Conservation (phyloP, 73 alveolate genomes). For the Paramecium sonneborni region DNA sequence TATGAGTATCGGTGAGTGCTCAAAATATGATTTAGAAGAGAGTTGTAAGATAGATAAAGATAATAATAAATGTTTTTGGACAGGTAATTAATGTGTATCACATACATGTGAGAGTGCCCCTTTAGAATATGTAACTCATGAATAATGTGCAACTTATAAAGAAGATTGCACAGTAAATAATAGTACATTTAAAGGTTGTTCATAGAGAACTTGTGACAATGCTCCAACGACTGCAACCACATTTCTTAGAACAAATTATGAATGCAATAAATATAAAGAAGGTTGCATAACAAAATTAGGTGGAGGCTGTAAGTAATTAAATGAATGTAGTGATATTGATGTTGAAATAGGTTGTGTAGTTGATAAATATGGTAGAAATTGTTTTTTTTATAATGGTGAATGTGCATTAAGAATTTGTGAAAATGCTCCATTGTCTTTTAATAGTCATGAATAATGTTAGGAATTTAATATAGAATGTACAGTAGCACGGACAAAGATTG, state of each 20-base stretch:
- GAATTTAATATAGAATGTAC: background rate
- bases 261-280: background rate
- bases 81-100: background rate
- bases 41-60: background rate
- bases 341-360: background rate
- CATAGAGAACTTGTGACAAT: conserved; percentile 37
- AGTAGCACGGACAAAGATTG: background rate
- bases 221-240: conserved; percentile 6
- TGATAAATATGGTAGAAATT: conserved; percentile 12
- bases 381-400: background rate
- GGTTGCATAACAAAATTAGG: conserved; percentile 37
- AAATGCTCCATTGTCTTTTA: background rate
- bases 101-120: conserved; percentile 28
- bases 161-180: background rate
- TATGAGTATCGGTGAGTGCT: background rate
- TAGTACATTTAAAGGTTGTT: background rate
- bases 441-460: conserved; percentile 20
- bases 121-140: background rate
- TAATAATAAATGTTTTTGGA: conserved; percentile 36
- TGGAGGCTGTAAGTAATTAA: conserved; percentile 23
- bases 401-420: background rate
- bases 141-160: background rate
- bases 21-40: background rate
- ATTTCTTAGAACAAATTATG: background rate
- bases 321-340: background rate